Conservation (phyloP, 2,329 filamentous ascomycete species). For the Pezicula rhizophila region DNA sequence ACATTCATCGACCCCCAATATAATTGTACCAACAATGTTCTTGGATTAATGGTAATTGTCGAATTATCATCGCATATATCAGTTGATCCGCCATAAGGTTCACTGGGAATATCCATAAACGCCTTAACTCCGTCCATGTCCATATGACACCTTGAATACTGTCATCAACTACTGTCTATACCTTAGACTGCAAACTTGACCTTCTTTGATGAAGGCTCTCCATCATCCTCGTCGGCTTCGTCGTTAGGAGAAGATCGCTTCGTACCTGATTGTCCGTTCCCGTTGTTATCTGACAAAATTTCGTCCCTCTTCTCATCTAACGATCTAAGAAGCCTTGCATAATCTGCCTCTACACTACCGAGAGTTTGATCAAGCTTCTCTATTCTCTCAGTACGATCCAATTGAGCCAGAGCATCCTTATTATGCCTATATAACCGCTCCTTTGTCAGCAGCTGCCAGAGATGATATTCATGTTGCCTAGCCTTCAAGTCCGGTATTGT, state of each 20-base stretch:
- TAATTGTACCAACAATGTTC: no score
- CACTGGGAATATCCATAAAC: not conserved
- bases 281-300: conserved; percentile 3
- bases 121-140: not conserved
- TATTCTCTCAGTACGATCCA: conserved; percentile 62
- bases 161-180: no score
- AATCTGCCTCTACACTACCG: conserved; percentile 64
- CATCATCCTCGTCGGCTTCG: conserved; percentile 7
- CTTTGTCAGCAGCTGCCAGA: conserved; percentile 74
- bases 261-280: conserved; percentile 1
- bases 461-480: conserved; percentile 56
- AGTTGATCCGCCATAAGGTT: no score
- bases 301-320: conserved; percentile 11
- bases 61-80: no score
- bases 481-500: conserved; percentile 37
- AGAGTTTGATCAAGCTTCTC: conserved; percentile 68
- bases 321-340: conserved; percentile 52
- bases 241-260: conserved; percentile 17
- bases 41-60: no score
- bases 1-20: no score
- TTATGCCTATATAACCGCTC: conserved; percentile 72
- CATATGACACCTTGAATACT: not conserved
- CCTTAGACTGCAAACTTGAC: conserved; percentile 7
- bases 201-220: conserved; percentile 20
- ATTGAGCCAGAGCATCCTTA: conserved; percentile 60